A percentile compares a stretch with the other conserved stretches of the same genome.
These are phyloP conservation scores for Teratosphaeria zuluensis DNA, from an alignment of 2,329 filamentous ascomycete genomes.

Conservation along the genomic window DNA sequence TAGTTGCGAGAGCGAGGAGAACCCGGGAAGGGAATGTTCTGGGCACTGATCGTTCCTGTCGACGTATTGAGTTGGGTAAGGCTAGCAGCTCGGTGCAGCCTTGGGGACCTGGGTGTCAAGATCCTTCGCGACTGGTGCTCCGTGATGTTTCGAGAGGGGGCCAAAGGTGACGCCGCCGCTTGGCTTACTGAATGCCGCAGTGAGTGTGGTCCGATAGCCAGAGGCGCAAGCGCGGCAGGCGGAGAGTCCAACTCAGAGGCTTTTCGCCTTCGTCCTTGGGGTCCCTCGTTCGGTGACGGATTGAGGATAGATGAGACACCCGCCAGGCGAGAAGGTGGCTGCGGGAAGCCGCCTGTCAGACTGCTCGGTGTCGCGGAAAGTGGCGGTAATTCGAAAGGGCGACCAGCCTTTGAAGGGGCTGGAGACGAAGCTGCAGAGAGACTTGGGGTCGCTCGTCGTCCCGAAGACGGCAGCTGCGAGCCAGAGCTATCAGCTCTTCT, in stretches of 20 bases:
- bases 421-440: conserved; percentile 1
- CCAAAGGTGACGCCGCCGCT: conserved; percentile 15
- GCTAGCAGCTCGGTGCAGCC: conserved; percentile 41
- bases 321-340: conserved; percentile 24
- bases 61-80: conserved; percentile 34
- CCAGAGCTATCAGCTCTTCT: background rate
- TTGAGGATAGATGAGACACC: conserved; percentile 40
- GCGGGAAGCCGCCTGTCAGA: conserved; percentile 13
- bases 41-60: conserved; percentile 40
- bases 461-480: background rate
- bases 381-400: conserved; percentile 22
- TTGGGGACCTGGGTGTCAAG: conserved; percentile 50
- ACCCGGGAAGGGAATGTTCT: conserved; percentile 39
- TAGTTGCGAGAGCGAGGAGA: conserved; percentile 33
- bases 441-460: background rate
- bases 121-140: conserved; percentile 31
- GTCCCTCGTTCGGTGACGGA: conserved; percentile 27
- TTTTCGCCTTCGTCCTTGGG: conserved; percentile 29
- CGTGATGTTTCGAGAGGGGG: background rate
- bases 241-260: conserved; percentile 36
- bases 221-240: conserved; percentile 26
- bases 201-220: conserved; percentile 6
- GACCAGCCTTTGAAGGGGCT: background rate
- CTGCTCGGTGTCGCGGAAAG: conserved; percentile 15
- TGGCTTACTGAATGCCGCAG: background rate